A percentile compares a stretch with the other conserved stretches of the same genome.
Evolutionary conservation across 257 asterid species (phyloP).

Genomic region (Nyctanthes arbortristis): DNA sequence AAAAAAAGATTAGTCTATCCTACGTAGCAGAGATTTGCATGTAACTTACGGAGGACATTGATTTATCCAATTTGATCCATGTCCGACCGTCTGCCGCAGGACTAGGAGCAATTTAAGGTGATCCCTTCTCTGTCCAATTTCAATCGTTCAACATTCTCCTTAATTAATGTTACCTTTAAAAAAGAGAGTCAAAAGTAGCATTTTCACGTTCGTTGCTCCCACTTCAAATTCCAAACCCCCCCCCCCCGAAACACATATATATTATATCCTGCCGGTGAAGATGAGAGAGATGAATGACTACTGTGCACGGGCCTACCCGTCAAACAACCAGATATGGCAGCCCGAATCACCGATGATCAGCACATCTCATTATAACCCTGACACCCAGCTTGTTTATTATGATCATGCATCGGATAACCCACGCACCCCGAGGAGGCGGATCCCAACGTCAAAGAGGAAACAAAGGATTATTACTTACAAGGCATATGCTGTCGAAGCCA

Average conservation of each 20-base stretch:
- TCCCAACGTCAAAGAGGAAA: constrained; percentile 35
- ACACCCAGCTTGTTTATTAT: not conserved
- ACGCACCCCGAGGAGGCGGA: not conserved
- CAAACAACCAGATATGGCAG: constrained; percentile 18
- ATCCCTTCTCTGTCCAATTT: constrained; percentile 9
- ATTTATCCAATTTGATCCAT: too few relatives aligned
- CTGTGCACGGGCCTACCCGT: constrained; percentile 1
- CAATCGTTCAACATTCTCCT: not conserved
- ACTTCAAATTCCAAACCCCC: not conserved
- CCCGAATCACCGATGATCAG: not conserved
- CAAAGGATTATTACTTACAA: constrained; percentile 42
- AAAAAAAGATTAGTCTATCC: too few relatives aligned
- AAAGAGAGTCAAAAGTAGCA: not conserved
- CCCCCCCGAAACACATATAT: constrained; percentile 22
- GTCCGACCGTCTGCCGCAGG: too few relatives aligned
- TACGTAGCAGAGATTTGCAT: too few relatives aligned
- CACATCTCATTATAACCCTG: not conserved
- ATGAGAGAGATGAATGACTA: constrained; percentile 30
- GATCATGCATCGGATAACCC: constrained; percentile 3
- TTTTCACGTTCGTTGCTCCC: not conserved
- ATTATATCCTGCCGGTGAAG: not conserved
- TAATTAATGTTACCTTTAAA: not conserved
- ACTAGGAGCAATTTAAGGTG: constrained; percentile 31
- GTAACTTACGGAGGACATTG: too few relatives aligned
- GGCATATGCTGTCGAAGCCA: constrained; percentile 37